Evolutionary conservation across 2,329 filamentous ascomycete genomes (phyloP).

Genomic region (Cercospora brassicicola): DNA sequence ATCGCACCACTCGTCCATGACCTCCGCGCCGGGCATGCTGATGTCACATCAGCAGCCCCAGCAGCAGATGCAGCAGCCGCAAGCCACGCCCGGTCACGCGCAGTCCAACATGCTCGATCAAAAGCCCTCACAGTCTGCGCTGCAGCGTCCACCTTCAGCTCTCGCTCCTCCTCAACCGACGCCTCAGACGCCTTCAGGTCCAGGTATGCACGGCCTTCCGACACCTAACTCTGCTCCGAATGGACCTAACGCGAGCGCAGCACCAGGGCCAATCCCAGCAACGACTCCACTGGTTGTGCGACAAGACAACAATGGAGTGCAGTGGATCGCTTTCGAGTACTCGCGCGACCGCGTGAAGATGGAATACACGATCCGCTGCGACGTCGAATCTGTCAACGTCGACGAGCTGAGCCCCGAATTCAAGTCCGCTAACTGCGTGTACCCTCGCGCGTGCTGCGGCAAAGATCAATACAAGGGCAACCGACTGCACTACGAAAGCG

Average conservation of each 20-base stretch:
- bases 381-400: slow-evolving; percentile 93
- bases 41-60: slow-evolving; percentile 55
- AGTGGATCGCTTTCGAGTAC: slow-evolving; percentile 99
- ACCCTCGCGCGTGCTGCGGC: slow-evolving; percentile 87
- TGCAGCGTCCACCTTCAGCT: slow-evolving; percentile 31
- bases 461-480: slow-evolving; percentile 98
- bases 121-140: slow-evolving; percentile 31
- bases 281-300: slow-evolving; percentile 92
- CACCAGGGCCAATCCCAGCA: slow-evolving; percentile 92
- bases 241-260: slow-evolving; percentile 81
- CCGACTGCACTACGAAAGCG: slow-evolving; percentile 91
- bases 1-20: slow-evolving; percentile 56
- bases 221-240: slow-evolving; percentile 28
- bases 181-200: slow-evolving; percentile 36
- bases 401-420: slow-evolving; percentile 83
- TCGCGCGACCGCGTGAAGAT: slow-evolving; percentile 96
- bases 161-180: slow-evolving; percentile 32
- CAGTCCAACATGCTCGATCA: slow-evolving; percentile 31
- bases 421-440: slow-evolving; percentile 98
- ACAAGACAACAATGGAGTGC: slow-evolving; percentile 93
- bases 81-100: slow-evolving; percentile 30
- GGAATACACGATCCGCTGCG: slow-evolving; percentile 98
- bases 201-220: slow-evolving; percentile 32
- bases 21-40: slow-evolving; percentile 51
- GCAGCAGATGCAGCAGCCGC: slow-evolving; percentile 30